A percentile compares a stretch with the other conserved stretches of the same genome.
Evolutionary conservation across 768 basidiomycete species (phyloP).

Genomic region (Xerocomellus chrysenteron): DNA sequence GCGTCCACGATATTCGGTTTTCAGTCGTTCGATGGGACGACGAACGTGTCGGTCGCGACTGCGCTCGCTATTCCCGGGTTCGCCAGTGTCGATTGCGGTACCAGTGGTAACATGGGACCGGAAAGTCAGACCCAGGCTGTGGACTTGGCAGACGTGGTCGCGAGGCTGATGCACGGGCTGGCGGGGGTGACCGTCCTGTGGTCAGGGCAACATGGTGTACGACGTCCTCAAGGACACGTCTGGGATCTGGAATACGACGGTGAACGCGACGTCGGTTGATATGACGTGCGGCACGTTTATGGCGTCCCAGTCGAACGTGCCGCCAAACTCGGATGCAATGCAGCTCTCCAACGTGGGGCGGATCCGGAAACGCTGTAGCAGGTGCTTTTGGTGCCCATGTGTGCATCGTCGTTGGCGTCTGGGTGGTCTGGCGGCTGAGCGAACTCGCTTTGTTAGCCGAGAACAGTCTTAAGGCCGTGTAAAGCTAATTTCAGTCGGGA

Average conservation of each 20-base stretch:
- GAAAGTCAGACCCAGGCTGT: not conserved
- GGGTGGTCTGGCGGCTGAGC: no score
- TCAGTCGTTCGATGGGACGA: slow-evolving; percentile 9
- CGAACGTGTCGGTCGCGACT: not conserved
- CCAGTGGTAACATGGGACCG: not conserved
- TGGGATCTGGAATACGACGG: no score
- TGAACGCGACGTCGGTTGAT: not conserved
- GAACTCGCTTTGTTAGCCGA: no score
- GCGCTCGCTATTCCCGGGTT: not conserved
- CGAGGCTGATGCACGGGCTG: not conserved
- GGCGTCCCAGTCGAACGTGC: no score
- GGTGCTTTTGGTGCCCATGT: not conserved
- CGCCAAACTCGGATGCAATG: not conserved
- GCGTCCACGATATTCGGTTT: slow-evolving; percentile 4
- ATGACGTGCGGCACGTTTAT: not conserved
- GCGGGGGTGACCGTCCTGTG: not conserved
- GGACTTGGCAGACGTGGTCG: not conserved
- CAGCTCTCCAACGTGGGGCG: not conserved
- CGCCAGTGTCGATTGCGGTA: no score
- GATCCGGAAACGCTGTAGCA: not conserved
- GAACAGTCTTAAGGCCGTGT: not conserved
- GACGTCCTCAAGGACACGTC: no score
- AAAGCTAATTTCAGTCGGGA: not conserved
- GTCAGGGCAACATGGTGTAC: not conserved
- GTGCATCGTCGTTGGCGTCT: not conserved